These are phyloP conservation scores for Pholiota microspora DNA, from an alignment of 768 basidiomycete genomes.

Conservation along the genomic window DNA sequence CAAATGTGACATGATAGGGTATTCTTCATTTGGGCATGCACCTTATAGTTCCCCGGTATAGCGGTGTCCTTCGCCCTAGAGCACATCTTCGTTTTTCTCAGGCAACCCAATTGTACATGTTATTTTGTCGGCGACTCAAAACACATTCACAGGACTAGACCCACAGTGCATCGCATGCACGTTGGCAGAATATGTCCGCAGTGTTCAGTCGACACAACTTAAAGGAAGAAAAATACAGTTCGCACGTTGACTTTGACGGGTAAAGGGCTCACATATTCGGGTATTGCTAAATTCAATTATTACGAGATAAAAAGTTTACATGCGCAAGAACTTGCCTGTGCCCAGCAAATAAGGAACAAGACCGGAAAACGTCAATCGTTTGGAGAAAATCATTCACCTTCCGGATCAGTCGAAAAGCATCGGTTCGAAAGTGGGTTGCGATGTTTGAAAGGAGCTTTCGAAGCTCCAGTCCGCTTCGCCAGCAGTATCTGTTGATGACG, in stretches of 20 bases:
- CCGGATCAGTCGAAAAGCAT: conserved; percentile 17
- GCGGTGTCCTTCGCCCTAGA: not conserved
- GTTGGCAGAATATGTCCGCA: too few relatives aligned
- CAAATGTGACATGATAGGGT: too few relatives aligned
- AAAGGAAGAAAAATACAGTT: not conserved
- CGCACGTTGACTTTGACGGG: not conserved
- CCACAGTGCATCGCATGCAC: not conserved
- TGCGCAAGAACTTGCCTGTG: too few relatives aligned
- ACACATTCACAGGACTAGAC: not conserved
- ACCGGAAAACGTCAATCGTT: not conserved
- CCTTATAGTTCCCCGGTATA: not conserved
- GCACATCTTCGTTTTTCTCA: not conserved
- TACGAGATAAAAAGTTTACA: too few relatives aligned
- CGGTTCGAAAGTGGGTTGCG: conserved; percentile 24
- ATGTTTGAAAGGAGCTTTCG: conserved; percentile 14
- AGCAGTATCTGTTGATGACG: conserved; percentile 12
- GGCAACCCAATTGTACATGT: not conserved
- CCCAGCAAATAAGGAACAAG: not conserved
- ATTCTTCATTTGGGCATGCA: not conserved
- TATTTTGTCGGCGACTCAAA: not conserved
- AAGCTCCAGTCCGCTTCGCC: conserved; percentile 46
- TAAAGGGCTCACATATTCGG: not conserved
- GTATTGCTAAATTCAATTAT: not conserved
- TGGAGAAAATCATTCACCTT: not conserved
- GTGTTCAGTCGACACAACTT: too few relatives aligned